These are phyloP conservation scores for Apophysomyces trapeziformis DNA, from an alignment of 371 early-diverging fungal genomes.

Conservation along the genomic window DNA sequence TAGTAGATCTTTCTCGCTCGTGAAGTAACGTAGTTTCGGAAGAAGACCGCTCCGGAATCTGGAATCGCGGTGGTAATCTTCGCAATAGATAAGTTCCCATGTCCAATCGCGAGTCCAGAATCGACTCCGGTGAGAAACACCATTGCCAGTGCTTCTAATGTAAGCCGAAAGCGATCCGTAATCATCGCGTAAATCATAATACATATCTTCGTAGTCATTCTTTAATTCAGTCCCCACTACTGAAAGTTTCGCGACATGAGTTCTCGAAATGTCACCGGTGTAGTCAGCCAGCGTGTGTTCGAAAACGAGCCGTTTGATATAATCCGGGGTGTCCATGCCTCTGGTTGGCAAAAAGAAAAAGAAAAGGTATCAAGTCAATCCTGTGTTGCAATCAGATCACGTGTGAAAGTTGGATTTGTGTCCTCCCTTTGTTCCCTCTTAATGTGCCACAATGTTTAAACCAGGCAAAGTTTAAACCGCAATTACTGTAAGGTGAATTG, in stretches of 20 bases:
- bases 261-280: background rate
- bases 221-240: background rate
- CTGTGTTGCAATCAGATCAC: too few relatives aligned
- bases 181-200: background rate
- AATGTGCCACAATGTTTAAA: too few relatives aligned
- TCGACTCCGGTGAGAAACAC: background rate
- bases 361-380: too few relatives aligned
- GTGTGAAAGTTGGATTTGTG: too few relatives aligned
- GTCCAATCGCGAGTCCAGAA: constrained; percentile 1
- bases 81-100: background rate
- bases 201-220: background rate
- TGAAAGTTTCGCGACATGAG: background rate
- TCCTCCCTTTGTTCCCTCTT: too few relatives aligned
- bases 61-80: background rate
- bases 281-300: background rate
- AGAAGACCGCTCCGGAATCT: background rate
- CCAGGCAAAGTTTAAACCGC: too few relatives aligned
- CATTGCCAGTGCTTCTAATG: background rate
- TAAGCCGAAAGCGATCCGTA: background rate
- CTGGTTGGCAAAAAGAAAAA: too few relatives aligned
- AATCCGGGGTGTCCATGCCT: background rate
- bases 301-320: background rate
- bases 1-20: background rate
- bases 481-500: too few relatives aligned
- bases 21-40: background rate